phyloP scores from a whole-genome alignment of 2,329 filamentous ascomycete genomes.

The Elsinoe fawcettii region DNA sequence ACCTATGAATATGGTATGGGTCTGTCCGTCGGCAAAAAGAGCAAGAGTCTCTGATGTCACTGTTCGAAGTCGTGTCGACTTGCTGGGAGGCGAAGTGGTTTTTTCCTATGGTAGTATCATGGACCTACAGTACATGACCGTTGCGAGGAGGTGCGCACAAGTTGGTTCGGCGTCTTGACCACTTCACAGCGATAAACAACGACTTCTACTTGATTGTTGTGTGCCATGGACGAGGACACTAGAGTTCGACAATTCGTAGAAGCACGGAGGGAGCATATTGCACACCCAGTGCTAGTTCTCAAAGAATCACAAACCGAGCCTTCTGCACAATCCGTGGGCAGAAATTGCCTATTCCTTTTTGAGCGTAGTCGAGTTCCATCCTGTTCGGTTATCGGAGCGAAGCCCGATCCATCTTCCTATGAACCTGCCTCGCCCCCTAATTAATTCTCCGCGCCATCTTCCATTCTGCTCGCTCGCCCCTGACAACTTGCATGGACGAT shows the following conservation, averaged over 20 bases:
- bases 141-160: neutral
- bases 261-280: too few species aligned
- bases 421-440: neutral
- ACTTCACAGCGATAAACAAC: neutral
- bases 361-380: neutral
- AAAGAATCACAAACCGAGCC: neutral
- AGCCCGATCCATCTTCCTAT: neutral
- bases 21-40: slow-evolving; percentile 26
- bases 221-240: neutral
- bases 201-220: neutral
- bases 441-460: neutral
- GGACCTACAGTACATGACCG: neutral
- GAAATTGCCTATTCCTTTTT: neutral
- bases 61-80: neutral
- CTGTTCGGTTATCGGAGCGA: neutral
- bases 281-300: neutral
- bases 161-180: neutral
- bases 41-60: slow-evolving; percentile 21
- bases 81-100: neutral
- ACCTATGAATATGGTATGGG: slow-evolving; percentile 42
- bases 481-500: neutral
- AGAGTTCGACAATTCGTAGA: too few species aligned
- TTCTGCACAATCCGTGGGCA: neutral
- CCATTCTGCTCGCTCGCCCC: neutral
- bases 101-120: neutral